Conservation (phyloP, 73 alveolate genomes). For the Symbiodinium pilosum region DNA sequence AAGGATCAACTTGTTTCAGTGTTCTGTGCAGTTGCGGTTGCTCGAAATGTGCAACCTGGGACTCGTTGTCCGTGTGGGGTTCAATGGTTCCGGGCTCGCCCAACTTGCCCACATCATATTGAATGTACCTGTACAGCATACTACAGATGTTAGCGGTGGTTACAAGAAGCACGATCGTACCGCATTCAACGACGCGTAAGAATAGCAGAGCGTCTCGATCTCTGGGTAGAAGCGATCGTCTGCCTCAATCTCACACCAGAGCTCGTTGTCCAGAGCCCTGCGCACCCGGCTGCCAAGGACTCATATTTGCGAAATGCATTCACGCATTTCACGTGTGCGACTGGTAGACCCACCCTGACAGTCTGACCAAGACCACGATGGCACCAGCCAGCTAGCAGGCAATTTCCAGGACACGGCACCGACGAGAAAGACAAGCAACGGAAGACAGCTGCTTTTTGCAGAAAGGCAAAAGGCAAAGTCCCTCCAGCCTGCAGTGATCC, state of each 20-base stretch:
- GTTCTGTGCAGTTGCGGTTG: not conserved
- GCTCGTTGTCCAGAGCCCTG: constrained; percentile 68
- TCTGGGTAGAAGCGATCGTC: constrained; percentile 83
- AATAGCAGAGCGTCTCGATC: constrained; percentile 2
- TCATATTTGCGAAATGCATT: too few species aligned
- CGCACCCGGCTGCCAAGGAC: not conserved
- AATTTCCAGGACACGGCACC: too few species aligned
- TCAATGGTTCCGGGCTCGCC: constrained; percentile 89
- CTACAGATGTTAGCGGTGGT: not conserved
- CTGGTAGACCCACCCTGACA: too few species aligned
- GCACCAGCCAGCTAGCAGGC: too few species aligned
- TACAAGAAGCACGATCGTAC: not conserved
- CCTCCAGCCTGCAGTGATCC: constrained; percentile 58
- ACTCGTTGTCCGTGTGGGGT: constrained; percentile 91
- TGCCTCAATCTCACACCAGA: constrained; percentile 50
- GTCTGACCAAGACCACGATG: too few species aligned
- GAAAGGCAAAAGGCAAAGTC: not conserved
- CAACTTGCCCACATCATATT: constrained; percentile 44
- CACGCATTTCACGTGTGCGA: too few species aligned
- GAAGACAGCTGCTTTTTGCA: not conserved
- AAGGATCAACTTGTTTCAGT: too few species aligned
- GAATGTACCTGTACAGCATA: constrained; percentile 36
- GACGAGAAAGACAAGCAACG: not conserved
- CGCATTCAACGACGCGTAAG: too few species aligned
- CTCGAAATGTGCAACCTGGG: constrained; percentile 32